phyloP scores from a whole-genome alignment of 2,329 filamentous ascomycete genomes.

The Fusarium chuoi region DNA sequence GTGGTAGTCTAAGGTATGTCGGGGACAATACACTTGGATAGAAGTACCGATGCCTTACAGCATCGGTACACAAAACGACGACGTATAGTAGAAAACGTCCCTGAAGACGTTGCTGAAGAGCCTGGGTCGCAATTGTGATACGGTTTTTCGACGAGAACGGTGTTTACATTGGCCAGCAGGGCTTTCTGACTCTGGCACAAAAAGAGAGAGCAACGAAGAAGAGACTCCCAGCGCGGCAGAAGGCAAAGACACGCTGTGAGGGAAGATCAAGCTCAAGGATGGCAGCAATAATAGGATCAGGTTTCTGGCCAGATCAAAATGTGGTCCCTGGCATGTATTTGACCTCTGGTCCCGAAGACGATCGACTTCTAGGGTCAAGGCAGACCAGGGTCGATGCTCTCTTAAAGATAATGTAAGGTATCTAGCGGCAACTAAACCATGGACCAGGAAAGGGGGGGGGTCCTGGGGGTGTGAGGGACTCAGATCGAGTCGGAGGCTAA shows the following conservation, averaged over 20 bases:
- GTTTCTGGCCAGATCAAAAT: conserved; percentile 16
- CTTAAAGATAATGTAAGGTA: conserved; percentile 38
- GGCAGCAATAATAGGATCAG: conserved; percentile 11
- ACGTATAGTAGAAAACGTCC: conserved; percentile 9
- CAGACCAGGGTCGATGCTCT: conserved; percentile 39
- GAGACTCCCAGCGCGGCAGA: background rate
- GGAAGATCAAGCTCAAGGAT: conserved; percentile 4
- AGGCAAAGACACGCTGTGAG: background rate
- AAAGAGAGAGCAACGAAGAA: background rate
- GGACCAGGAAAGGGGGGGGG: conserved; percentile 39
- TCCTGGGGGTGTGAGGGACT: conserved; percentile 27
- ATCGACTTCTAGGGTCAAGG: conserved; percentile 41
- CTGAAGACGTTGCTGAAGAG: conserved; percentile 13
- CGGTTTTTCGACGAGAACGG: background rate
- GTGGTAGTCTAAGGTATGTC: background rate
- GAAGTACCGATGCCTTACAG: conserved; percentile 22
- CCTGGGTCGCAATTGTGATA: conserved; percentile 9
- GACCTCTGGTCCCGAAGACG: conserved; percentile 36
- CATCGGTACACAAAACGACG: conserved; percentile 28
- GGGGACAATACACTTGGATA: conserved; percentile 21
- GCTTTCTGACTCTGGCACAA: background rate
- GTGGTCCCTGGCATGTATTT: conserved; percentile 42
- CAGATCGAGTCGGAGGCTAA: conserved; percentile 37
- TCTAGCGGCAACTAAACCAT: conserved; percentile 42
- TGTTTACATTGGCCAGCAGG: background rate